Percentiles rank a stretch among this genome's conserved stretches.
phyloP scores from a whole-genome alignment of 1,284 basidiomycete genomes.

The Cystobasidium slooffiae region DNA sequence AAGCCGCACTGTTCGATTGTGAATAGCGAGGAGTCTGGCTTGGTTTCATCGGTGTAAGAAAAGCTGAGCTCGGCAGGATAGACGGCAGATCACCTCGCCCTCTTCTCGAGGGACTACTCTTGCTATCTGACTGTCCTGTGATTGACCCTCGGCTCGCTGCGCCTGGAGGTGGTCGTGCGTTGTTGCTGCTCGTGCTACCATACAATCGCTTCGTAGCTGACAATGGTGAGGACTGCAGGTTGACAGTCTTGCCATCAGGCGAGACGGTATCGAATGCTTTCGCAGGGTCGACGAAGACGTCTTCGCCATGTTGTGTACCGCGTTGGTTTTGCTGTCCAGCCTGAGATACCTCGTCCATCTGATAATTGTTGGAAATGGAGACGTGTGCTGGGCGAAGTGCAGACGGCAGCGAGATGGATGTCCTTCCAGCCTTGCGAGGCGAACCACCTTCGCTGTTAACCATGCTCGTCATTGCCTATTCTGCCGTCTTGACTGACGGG shows the following conservation, averaged over 20 bases:
- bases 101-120: constrained; percentile 2
- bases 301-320: not conserved
- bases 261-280: constrained; percentile 10
- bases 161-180: not conserved
- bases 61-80: constrained; percentile 34
- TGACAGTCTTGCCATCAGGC: not conserved
- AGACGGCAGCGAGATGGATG: constrained; percentile 31
- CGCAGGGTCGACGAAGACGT: not conserved
- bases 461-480: not conserved
- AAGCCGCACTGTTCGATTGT: constrained; percentile 5
- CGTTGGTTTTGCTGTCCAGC: not conserved
- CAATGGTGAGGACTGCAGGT: constrained; percentile 6
- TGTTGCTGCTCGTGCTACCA: not conserved
- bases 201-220: constrained; percentile 20
- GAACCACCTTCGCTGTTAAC: not conserved
- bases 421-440: not conserved
- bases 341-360: not conserved
- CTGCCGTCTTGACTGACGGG: not conserved
- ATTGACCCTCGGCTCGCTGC: not conserved
- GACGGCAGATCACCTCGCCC: constrained; percentile 5
- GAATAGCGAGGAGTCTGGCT: constrained; percentile 24
- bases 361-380: constrained; percentile 1
- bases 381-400: constrained; percentile 28
- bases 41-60: constrained; percentile 35
- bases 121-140: not conserved